A percentile compares a stretch with the other conserved stretches of the same genome.
Evolutionary conservation across 2,329 filamentous ascomycete species (phyloP).

Genomic region (Pseudophaeomoniella oleicola): DNA sequence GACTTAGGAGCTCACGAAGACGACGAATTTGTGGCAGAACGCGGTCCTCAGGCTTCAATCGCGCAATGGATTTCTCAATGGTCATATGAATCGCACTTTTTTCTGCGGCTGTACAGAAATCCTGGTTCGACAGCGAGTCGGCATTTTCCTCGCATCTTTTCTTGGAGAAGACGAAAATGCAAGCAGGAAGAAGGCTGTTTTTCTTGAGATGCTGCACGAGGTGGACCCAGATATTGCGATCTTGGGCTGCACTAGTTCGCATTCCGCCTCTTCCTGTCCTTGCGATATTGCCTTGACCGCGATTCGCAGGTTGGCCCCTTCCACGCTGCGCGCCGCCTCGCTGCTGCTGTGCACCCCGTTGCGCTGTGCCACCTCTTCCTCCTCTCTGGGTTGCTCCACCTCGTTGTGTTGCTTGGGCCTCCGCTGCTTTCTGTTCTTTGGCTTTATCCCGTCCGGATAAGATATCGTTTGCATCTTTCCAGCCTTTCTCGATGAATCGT

Average conservation of each 20-base stretch:
- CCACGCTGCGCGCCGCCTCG: slow-evolving; percentile 38
- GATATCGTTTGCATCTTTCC: slow-evolving; percentile 82
- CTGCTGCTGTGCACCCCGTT: slow-evolving; percentile 38
- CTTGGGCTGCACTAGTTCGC: slow-evolving; percentile 78
- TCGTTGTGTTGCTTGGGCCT: slow-evolving; percentile 34
- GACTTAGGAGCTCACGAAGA: slow-evolving; percentile 66
- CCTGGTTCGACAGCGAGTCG: slow-evolving; percentile 83
- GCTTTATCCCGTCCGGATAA: slow-evolving; percentile 70
- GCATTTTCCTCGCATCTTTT: slow-evolving; percentile 96
- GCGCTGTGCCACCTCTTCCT: slow-evolving; percentile 36
- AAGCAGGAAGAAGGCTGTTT: slow-evolving; percentile 72
- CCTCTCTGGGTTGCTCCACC: slow-evolving; percentile 40
- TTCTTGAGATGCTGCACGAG: slow-evolving; percentile 84
- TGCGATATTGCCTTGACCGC: slow-evolving; percentile 72
- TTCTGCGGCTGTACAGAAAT: slow-evolving; percentile 84
- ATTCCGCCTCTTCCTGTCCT: slow-evolving; percentile 73
- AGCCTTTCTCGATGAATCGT: slow-evolving; percentile 78
- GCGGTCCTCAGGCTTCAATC: slow-evolving; percentile 80
- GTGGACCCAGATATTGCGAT: slow-evolving; percentile 94
- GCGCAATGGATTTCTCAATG: slow-evolving; percentile 84
- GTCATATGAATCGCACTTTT: slow-evolving; percentile 98
- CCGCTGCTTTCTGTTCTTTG: slow-evolving; percentile 39
- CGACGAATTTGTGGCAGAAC: slow-evolving; percentile 83
- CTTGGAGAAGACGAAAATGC: slow-evolving; percentile 98
- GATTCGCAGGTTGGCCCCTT: slow-evolving; percentile 38